Evolutionary conservation across 495 filamentous ascomycete species (phyloP), one percentile per base, ranked within the genome.

Genomic region (Penicillium steckii): DNA sequence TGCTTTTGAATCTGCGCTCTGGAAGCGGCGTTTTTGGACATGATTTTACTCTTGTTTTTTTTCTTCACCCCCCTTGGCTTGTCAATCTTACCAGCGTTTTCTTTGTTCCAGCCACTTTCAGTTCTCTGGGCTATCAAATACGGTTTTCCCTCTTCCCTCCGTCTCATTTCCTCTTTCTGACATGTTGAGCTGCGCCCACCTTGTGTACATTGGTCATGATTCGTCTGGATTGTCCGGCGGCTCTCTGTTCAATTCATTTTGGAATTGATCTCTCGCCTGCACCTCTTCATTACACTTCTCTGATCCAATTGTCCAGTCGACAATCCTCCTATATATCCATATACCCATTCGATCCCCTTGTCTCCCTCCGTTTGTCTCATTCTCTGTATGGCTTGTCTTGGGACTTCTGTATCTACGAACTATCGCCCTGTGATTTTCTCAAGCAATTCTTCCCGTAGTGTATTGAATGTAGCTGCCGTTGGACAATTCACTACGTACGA

Each of bases 261-360:
- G 33, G 33, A 37, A 17, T 37, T n/a, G n/a, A 15, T n/a, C 8
- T 37, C 0, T 37, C 1, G 33, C 15, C 22, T 51, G 27, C 38
- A 38, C 25, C 21, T 33, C 9, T 29, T 43, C 35, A 40, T 37
- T 3, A 37, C 18, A 12, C 29, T 30, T 13, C 27, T 37, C 33
- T n/a, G n/a, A n/a, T n/a, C n/a, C n/a, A n/a, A n/a, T n/a, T n/a
- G 18, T 37, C 33, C n/a, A 15, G 9, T 37, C 13, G 6, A 37
- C 33, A 37, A 15, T 37, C 33, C 33, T 33, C n/a, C 21, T 40
- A 24, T 46, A 51, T 53, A 25, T 60, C 55, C 50, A 55, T 58
- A 58, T 65, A 60, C 58, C 58, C 63, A 57, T 56, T 52, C 60
- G 45, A 59, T 61, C 66, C 53, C 50, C 59, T 58, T 60, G 46